A percentile compares a stretch with the other conserved stretches of the same genome.
Conservation (phyloP, 2,329 filamentous ascomycete species). For the Nigrospora oryzae region DNA sequence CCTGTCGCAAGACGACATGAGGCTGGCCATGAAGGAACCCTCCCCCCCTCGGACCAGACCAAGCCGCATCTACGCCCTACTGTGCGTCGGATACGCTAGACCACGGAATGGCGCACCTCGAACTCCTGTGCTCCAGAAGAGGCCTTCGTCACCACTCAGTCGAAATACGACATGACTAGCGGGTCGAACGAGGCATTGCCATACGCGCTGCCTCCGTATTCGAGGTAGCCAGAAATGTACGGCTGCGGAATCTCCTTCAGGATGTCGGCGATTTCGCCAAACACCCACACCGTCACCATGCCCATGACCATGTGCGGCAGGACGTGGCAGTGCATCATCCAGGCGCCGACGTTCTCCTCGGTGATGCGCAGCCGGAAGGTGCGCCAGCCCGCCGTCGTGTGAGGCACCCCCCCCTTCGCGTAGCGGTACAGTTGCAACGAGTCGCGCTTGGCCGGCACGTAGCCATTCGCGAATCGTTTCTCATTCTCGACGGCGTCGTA, state of each 20-base stretch:
- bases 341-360: slow-evolving; percentile 42
- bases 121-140: too few species aligned
- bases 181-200: slow-evolving; percentile 28
- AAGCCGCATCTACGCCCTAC: too few species aligned
- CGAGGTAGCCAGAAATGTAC: slow-evolving; percentile 30
- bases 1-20: too few species aligned
- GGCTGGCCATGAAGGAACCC: too few species aligned
- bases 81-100: too few species aligned
- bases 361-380: slow-evolving; percentile 45
- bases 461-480: slow-evolving; percentile 17
- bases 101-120: too few species aligned
- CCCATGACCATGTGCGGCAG: slow-evolving; percentile 51
- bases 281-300: slow-evolving; percentile 33
- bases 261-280: slow-evolving; percentile 28
- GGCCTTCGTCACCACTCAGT: too few species aligned
- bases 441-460: slow-evolving; percentile 29
- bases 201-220: slow-evolving; percentile 35
- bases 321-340: slow-evolving; percentile 56
- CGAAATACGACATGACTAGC: slow-evolving; percentile 10
- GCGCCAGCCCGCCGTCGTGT: slow-evolving; percentile 45
- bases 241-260: slow-evolving; percentile 21
- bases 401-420: slow-evolving; percentile 24
- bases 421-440: slow-evolving; percentile 51
- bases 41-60: too few species aligned
- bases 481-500: slow-evolving; percentile 43